Conservation (phyloP, 2,329 filamentous ascomycete genomes). For the Metarhizium guizhouense region DNA sequence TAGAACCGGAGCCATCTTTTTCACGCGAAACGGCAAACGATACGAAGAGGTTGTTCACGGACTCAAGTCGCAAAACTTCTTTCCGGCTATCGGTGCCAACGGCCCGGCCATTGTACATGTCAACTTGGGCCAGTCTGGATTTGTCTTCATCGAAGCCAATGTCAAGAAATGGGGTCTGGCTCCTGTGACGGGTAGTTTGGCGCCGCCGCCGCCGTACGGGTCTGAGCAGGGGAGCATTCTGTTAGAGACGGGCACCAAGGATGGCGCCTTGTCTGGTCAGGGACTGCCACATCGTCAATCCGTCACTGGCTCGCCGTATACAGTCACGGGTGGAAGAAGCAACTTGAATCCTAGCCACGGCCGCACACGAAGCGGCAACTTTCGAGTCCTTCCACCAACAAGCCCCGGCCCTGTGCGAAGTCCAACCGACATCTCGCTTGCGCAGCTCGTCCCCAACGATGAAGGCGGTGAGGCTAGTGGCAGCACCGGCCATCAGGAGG, state of each 20-base stretch:
- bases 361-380: constrained; percentile 68
- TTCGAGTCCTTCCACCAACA: constrained; percentile 64
- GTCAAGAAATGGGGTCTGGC: constrained; percentile 99
- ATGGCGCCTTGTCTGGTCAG: constrained; percentile 39
- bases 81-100: constrained; percentile 93
- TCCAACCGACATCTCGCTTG: constrained; percentile 91
- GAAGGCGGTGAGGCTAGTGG: constrained; percentile 54
- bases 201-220: constrained; percentile 91
- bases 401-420: constrained; percentile 85
- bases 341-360: constrained; percentile 55
- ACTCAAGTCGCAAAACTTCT: constrained; percentile 91
- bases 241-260: constrained; percentile 71
- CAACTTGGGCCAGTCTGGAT: constrained; percentile 95
- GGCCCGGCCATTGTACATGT: constrained; percentile 89
- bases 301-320: constrained; percentile 25
- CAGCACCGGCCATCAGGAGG: constrained; percentile 14
- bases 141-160: constrained; percentile 98
- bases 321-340: constrained; percentile 33
- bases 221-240: constrained; percentile 96
- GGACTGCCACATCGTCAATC: constrained; percentile 39
- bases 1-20: constrained; percentile 90
- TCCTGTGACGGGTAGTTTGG: constrained; percentile 89
- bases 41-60: constrained; percentile 91
- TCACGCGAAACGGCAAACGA: constrained; percentile 96
- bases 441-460: constrained; percentile 67